These are phyloP conservation scores for Fusarium burgessii DNA, from an alignment of 2,329 filamentous ascomycete genomes.

Conservation along the genomic window DNA sequence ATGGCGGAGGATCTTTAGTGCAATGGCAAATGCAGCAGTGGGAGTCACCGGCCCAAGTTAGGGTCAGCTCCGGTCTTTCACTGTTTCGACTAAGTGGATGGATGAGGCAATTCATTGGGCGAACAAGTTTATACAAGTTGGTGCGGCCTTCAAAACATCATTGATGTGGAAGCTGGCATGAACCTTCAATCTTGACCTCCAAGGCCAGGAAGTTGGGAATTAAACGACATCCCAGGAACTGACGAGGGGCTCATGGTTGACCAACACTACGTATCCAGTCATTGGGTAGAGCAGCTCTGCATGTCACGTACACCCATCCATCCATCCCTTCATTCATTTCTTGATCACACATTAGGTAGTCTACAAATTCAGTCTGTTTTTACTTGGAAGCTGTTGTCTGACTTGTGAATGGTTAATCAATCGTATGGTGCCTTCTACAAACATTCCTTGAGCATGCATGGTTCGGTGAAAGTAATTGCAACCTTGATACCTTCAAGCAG, in stretches of 20 bases:
- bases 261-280: conserved; percentile 10
- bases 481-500: background rate
- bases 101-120: conserved; percentile 5
- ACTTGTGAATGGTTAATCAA: background rate
- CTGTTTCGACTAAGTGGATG: conserved; percentile 10
- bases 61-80: conserved; percentile 27
- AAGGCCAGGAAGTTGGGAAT: background rate
- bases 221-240: conserved; percentile 1
- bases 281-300: conserved; percentile 6
- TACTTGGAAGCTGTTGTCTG: background rate
- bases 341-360: conserved; percentile 43
- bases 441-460: background rate
- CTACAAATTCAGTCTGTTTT: conserved; percentile 43
- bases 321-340: conserved; percentile 34
- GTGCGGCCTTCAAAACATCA: background rate
- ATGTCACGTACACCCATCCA: conserved; percentile 13
- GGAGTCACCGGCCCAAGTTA: conserved; percentile 20
- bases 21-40: conserved; percentile 8
- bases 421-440: background rate
- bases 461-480: background rate
- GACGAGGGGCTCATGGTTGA: conserved; percentile 7
- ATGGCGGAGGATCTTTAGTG: conserved; percentile 3
- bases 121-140: conserved; percentile 3
- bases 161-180: background rate
- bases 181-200: background rate